phyloP scores from a whole-genome alignment of 1,139 yeast genomes.

The Trichomonascaceae sp. region DNA sequence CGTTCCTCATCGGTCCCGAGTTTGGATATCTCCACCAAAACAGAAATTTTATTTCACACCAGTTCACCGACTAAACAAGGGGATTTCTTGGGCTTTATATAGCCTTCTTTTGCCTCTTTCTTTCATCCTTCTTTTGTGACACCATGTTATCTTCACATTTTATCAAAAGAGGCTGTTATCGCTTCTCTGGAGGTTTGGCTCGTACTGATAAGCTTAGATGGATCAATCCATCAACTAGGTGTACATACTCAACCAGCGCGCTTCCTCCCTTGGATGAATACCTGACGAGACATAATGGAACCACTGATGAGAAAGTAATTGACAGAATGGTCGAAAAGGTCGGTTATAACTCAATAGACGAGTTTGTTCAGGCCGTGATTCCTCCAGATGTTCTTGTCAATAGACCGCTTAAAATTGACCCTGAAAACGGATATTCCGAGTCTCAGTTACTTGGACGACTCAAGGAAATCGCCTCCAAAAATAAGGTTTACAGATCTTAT shows the following conservation, averaged over 20 bases:
- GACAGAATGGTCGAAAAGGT: constrained; percentile 56
- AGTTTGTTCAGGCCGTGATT: constrained; percentile 65
- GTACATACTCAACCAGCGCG: constrained; percentile 10
- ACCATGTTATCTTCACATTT: background rate
- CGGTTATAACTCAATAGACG: constrained; percentile 62
- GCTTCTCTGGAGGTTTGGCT: background rate
- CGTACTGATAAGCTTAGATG: background rate
- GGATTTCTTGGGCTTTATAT: background rate
- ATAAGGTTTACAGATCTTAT: constrained; percentile 61
- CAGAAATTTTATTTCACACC: background rate
- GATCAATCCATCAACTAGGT: background rate
- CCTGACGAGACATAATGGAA: constrained; percentile 87
- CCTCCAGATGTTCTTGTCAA: constrained; percentile 70
- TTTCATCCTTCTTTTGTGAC: background rate
- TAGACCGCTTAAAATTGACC: constrained; percentile 57
- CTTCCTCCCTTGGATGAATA: constrained; percentile 62
- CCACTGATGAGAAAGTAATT: constrained; percentile 56
- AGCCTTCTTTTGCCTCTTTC: background rate
- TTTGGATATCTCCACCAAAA: background rate
- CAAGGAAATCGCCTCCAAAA: constrained; percentile 63
- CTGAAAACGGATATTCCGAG: constrained; percentile 72
- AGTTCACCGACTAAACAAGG: background rate
- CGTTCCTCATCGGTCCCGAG: background rate
- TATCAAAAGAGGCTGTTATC: background rate
- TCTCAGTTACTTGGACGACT: constrained; percentile 70